phyloP scores from a whole-genome alignment of 2,329 filamentous ascomycete species.

The Fonsecaea nubica region DNA sequence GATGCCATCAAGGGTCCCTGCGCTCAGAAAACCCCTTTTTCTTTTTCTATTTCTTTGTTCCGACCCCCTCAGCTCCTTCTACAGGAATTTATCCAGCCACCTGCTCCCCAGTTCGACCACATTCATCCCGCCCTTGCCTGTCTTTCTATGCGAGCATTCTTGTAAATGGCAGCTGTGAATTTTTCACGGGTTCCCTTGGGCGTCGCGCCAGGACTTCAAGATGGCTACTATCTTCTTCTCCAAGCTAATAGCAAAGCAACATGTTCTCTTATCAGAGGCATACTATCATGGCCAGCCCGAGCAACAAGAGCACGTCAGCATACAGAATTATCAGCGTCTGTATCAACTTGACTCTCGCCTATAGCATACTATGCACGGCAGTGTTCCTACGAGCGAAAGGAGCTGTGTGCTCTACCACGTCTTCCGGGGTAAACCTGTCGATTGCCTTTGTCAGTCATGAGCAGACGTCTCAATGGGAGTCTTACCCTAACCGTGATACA shows the following conservation, averaged over 20 bases:
- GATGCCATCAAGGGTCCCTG: not conserved
- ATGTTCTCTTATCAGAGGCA: not conserved
- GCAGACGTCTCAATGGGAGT: not conserved
- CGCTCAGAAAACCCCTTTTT: not conserved
- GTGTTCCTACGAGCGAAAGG: slow-evolving; percentile 24
- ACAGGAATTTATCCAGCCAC: not conserved
- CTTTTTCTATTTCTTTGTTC: not conserved
- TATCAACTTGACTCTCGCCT: slow-evolving; percentile 21
- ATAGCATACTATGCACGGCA: slow-evolving; percentile 23
- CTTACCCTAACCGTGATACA: slow-evolving; percentile 7
- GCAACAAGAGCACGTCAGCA: slow-evolving; percentile 5
- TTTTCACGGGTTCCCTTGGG: not conserved
- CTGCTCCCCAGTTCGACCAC: slow-evolving; percentile 1
- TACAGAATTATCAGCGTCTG: slow-evolving; percentile 20
- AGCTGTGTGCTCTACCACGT: slow-evolving; percentile 25
- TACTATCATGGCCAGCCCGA: slow-evolving; percentile 15
- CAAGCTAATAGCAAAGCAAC: not conserved
- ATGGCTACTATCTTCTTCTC: slow-evolving; percentile 17
- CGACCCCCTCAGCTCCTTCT: not conserved
- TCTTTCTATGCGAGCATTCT: slow-evolving; percentile 26
- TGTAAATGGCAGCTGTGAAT: slow-evolving; percentile 24
- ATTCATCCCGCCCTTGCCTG: slow-evolving; percentile 24
- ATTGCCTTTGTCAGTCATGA: slow-evolving; percentile 29
- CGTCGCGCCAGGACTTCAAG: slow-evolving; percentile 18
- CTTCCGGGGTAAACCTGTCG: slow-evolving; percentile 28